Evolutionary conservation across 257 asterid species (phyloP).

Genomic region (Fraxinus quadrangulata): DNA sequence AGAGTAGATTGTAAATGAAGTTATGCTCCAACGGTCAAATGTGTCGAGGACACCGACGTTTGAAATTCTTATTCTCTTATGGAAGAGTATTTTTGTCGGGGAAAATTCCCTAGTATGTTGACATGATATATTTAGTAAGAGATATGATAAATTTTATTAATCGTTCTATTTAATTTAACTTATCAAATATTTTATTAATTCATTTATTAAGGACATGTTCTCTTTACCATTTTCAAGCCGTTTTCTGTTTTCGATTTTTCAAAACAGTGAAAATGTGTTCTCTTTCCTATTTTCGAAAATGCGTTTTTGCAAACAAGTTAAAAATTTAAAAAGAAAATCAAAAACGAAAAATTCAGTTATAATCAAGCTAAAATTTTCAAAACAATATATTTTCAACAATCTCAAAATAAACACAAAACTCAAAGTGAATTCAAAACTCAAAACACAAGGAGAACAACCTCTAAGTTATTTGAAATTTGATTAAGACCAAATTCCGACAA

Average conservation of each 20-base stretch:
- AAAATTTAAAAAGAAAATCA: too few relatives aligned
- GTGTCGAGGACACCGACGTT: background rate
- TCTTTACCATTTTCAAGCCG: too few relatives aligned
- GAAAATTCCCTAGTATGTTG: background rate
- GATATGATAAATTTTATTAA: background rate
- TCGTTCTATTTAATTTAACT: background rate
- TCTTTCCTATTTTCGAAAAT: too few relatives aligned
- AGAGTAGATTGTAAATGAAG: background rate
- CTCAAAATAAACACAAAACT: too few relatives aligned
- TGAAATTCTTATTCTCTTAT: background rate
- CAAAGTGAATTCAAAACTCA: too few relatives aligned
- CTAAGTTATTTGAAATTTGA: background rate
- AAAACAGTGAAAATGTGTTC: too few relatives aligned
- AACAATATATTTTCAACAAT: too few relatives aligned
- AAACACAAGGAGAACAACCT: too few relatives aligned
- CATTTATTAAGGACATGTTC: background rate
- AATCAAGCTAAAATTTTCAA: too few relatives aligned
- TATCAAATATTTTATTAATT: background rate
- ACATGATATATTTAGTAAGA: background rate
- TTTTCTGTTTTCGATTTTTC: too few relatives aligned
- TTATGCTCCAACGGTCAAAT: background rate
- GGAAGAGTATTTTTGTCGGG: background rate
- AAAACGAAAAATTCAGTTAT: too few relatives aligned
- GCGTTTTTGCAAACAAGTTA: too few relatives aligned
- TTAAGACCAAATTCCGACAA: background rate